These are phyloP conservation scores for Fonsecaea multimorphosa DNA, from an alignment of 2,329 filamentous ascomycete species.

Conservation along the genomic window DNA sequence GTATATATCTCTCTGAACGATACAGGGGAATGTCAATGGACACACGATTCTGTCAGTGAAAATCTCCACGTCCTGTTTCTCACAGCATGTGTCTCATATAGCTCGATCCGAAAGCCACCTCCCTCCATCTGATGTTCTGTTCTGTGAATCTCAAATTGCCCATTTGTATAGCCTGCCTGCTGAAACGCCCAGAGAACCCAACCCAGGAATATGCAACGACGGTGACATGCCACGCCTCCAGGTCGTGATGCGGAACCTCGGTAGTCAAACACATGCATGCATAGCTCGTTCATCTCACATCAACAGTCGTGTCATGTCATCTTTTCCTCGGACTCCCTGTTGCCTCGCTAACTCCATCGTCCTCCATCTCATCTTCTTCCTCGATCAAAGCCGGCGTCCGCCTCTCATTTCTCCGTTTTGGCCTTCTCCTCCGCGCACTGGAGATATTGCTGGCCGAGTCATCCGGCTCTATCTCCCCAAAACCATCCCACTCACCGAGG, in stretches of 20 bases:
- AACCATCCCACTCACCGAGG: slow-evolving; percentile 51
- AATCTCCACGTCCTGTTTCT: too few relatives aligned
- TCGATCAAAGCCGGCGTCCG: slow-evolving; percentile 56
- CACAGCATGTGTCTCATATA: too few relatives aligned
- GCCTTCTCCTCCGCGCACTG: slow-evolving; percentile 50
- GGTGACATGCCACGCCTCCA: neutral
- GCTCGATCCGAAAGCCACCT: too few relatives aligned
- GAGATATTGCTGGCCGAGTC: slow-evolving; percentile 59
- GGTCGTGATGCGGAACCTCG: neutral
- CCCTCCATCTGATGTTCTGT: too few relatives aligned
- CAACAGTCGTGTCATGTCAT: slow-evolving; percentile 13
- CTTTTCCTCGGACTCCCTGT: slow-evolving; percentile 38
- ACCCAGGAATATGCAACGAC: neutral
- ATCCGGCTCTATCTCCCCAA: slow-evolving; percentile 54
- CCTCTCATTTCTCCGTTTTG: slow-evolving; percentile 55
- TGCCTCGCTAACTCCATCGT: slow-evolving; percentile 37
- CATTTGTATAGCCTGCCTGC: neutral
- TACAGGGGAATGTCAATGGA: too few relatives aligned
- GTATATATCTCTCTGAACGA: too few relatives aligned
- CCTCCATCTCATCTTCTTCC: slow-evolving; percentile 54
- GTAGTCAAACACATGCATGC: neutral
- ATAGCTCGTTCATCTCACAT: neutral
- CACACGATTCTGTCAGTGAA: too few relatives aligned
- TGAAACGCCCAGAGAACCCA: neutral
- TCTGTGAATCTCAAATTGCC: too few relatives aligned